phyloP scores from a whole-genome alignment of 1,284 basidiomycete genomes.

The Xerocomus nothofagi region DNA sequence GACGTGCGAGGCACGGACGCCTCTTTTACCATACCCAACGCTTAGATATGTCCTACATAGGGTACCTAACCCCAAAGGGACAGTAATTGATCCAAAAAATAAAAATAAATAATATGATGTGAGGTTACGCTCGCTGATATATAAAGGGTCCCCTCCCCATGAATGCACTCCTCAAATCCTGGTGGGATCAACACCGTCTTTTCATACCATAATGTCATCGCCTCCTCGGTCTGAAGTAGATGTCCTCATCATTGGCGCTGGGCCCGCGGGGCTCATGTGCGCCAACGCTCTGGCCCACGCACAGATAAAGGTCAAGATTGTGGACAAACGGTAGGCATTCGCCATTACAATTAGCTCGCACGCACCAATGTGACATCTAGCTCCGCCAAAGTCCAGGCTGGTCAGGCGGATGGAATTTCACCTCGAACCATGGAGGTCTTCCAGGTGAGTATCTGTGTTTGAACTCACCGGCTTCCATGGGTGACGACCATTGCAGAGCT shows the following conservation, averaged over 20 bases:
- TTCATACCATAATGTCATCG: constrained; percentile 6
- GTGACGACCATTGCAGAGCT: constrained; percentile 26
- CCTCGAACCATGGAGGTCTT: constrained; percentile 48
- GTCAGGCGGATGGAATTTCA: constrained; percentile 45
- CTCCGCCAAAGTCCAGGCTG: constrained; percentile 29
- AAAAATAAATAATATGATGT: too few relatives aligned
- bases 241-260: constrained; percentile 55
- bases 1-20: too few relatives aligned
- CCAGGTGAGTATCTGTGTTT: constrained; percentile 19
- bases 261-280: constrained; percentile 45
- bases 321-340: constrained; percentile 30
- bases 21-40: too few relatives aligned
- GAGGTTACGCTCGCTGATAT: background rate
- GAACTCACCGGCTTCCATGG: background rate
- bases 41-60: too few relatives aligned
- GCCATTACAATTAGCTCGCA: background rate
- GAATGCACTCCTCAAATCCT: background rate
- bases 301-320: constrained; percentile 21
- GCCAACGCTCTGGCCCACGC: constrained; percentile 30
- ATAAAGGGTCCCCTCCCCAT: background rate
- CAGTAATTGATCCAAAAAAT: too few relatives aligned
- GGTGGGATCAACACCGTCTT: background rate
- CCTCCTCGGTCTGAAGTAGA: constrained; percentile 42
- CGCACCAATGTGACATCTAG: constrained; percentile 13
- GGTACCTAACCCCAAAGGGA: too few relatives aligned